A percentile compares a stretch with the other conserved stretches of the same genome.
Evolutionary conservation across 2,329 filamentous ascomycete species (phyloP).

Genomic region (Aureobasidium melanogenum): DNA sequence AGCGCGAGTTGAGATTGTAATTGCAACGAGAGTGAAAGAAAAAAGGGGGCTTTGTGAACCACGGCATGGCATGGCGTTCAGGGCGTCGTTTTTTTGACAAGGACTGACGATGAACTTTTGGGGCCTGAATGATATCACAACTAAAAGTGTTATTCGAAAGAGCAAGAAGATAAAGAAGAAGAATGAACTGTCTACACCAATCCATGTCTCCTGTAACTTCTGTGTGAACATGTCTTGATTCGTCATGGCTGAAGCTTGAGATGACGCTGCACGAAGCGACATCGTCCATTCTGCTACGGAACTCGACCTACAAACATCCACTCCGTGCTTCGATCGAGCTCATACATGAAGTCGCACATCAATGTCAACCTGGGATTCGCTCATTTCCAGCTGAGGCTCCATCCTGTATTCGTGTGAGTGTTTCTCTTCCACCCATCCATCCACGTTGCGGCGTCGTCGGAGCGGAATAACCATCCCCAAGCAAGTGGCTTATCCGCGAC

Average conservation of each 20-base stretch:
- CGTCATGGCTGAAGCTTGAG: neutral
- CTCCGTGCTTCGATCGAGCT: no score
- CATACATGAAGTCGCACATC: neutral
- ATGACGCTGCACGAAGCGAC: neutral
- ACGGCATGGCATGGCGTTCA: conserved; percentile 14
- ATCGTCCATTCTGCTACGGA: neutral
- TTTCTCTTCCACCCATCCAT: no score
- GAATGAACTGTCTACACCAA: neutral
- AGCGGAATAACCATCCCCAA: no score
- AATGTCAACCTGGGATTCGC: no score
- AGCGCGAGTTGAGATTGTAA: conserved; percentile 56
- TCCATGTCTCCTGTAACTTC: neutral
- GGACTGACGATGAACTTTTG: neutral
- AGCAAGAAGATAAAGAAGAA: neutral
- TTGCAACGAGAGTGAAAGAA: neutral
- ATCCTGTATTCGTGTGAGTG: no score
- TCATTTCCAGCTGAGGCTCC: no score
- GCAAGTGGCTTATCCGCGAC: neutral
- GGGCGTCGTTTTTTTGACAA: neutral
- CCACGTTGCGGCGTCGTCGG: no score
- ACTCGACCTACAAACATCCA: neutral
- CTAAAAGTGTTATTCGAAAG: neutral
- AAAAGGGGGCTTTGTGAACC: conserved; percentile 17
- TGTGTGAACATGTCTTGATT: neutral
- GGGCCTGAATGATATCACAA: neutral